Percentiles rank a stretch among this genome's conserved stretches.
Conservation (phyloP, 495 filamentous ascomycete species). For the Acidomyces sp. region DNA sequence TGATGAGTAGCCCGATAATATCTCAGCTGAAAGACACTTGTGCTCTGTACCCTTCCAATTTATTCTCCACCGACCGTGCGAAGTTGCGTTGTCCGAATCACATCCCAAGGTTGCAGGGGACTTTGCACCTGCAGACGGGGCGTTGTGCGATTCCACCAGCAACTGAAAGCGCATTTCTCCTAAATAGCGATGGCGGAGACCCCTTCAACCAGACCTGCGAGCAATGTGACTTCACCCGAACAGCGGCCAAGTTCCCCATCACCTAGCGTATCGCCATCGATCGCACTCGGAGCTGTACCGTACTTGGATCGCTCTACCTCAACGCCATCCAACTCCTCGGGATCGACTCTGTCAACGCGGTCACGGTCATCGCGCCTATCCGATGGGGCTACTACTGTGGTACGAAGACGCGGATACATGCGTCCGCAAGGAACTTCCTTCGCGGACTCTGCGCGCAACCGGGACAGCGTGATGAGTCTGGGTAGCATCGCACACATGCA, state of each 20-base stretch:
- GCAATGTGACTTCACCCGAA: constrained; percentile 4
- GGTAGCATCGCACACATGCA: constrained; percentile 95
- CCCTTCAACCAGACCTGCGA: constrained; percentile 2
- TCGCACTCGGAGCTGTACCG: constrained; percentile 49
- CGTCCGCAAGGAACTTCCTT: constrained; percentile 84
- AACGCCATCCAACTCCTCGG: constrained; percentile 56
- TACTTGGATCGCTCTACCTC: constrained; percentile 64
- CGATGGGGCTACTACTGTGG: constrained; percentile 41
- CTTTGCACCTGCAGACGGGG: too few relatives aligned
- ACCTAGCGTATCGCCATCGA: constrained; percentile 52
- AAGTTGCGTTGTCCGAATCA: too few relatives aligned
- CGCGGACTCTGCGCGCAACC: constrained; percentile 71
- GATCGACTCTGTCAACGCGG: constrained; percentile 43
- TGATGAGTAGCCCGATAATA: too few relatives aligned
- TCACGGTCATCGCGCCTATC: constrained; percentile 27
- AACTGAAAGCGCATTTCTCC: neutral
- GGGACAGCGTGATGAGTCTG: constrained; percentile 88
- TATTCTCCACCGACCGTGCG: too few relatives aligned
- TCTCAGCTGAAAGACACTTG: too few relatives aligned
- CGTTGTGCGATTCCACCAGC: too few relatives aligned
- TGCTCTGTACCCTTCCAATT: too few relatives aligned
- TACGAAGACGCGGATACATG: constrained; percentile 65
- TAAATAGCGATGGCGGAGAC: constrained; percentile 1
- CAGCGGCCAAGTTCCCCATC: constrained; percentile 40
- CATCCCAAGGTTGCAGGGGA: too few relatives aligned